Evolutionary conservation across 768 basidiomycete species (phyloP).

Genomic region (Tylopilus subfusipes): DNA sequence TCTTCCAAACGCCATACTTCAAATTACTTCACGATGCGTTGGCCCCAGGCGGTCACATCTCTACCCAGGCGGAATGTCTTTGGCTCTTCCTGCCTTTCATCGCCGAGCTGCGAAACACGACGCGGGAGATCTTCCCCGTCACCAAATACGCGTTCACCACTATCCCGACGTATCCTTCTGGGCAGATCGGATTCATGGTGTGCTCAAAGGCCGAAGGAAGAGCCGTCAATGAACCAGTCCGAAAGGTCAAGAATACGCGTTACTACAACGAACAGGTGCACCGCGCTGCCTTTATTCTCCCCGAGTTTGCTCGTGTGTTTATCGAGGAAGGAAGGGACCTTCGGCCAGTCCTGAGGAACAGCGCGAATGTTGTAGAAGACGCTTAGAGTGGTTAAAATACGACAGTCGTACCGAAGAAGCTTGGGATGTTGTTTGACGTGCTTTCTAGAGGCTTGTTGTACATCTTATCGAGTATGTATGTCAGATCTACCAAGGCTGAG

Average conservation of each 20-base stretch:
- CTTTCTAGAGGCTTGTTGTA: no score
- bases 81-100: slow-evolving; percentile 94
- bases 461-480: not conserved
- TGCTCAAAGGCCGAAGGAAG: slow-evolving; percentile 74
- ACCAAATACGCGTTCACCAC: slow-evolving; percentile 92
- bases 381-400: not conserved
- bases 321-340: slow-evolving; percentile 72
- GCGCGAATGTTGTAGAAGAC: slow-evolving; percentile 38
- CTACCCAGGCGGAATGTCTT: slow-evolving; percentile 91
- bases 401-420: not conserved
- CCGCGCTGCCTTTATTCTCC: slow-evolving; percentile 78
- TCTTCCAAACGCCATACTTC: slow-evolving; percentile 98
- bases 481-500: no score
- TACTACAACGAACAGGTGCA: slow-evolving; percentile 90
- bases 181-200: slow-evolving; percentile 93
- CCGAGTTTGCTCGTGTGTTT: slow-evolving; percentile 78
- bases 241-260: slow-evolving; percentile 62
- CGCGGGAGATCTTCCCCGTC: slow-evolving; percentile 70
- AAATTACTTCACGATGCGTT: slow-evolving; percentile 88
- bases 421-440: not conserved
- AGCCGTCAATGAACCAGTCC: slow-evolving; percentile 69
- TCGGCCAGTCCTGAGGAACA: slow-evolving; percentile 71
- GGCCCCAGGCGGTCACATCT: slow-evolving; percentile 84
- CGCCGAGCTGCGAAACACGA: slow-evolving; percentile 63
- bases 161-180: slow-evolving; percentile 95